Evolutionary conservation across 305 asterid species (phyloP), one percentile per base, ranked within the genome.

Genomic region (Striga hermonthica): DNA sequence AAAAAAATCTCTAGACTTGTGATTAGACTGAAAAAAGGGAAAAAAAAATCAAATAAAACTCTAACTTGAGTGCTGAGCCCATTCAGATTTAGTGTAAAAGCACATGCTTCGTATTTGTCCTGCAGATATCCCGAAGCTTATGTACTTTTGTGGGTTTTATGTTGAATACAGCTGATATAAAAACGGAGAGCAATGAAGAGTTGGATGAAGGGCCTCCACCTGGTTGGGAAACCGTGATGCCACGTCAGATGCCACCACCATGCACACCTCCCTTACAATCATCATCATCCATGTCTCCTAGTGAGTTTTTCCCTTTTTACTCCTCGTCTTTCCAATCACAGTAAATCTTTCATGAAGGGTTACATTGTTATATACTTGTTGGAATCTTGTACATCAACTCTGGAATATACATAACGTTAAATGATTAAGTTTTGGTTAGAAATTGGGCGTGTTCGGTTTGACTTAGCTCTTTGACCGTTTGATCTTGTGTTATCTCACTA

Each of bases 161-260:
- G 70, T 68, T 28, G 76, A 61, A 28, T 54, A 38, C 70, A 49
- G 75, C 87, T 76, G 89, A 74, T 77, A 56, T 47, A 64, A 76
- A 76, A 71, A 60, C 62, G 68, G 85, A 78, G 78, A 75, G 64
- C 68, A 69, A 72, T 16, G 83, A 72, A 57, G 85, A 78, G 7
- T 72, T 70, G 60, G 78, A 82, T 71, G 90, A 82, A 35, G 91
- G 89, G 41, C 95, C 96, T 22, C 95, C 95, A 38, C 96, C 95
- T 58, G 88, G 96, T 36, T 86, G 90, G 91, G 85, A 77, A 72
- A 73, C 75, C 3, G 78, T 68, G 39, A 58, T 86, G 64, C 81
- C 79, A 41, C 69, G 63, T 73, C 79, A 57, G 71, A 72, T 58
- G 60, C 73, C 72, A 36, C 81, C 74, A 40, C 78, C 77, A 57